Conservation (phyloP, 306 rosid genomes). For the Vigna unguiculata region DNA sequence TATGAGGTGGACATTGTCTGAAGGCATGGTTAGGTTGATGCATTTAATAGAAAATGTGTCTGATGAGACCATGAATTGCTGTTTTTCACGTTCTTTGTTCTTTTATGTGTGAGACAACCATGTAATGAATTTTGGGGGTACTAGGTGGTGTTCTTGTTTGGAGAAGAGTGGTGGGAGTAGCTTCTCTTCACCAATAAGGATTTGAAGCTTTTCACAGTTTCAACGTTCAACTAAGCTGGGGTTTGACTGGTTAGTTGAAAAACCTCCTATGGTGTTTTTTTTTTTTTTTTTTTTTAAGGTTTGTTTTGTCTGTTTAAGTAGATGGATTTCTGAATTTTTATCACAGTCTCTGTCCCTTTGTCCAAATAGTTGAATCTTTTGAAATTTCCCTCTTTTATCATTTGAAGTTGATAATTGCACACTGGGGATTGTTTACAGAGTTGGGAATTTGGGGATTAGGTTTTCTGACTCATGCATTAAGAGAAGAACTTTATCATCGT, state of each 20-base stretch:
- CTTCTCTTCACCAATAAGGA: constrained; percentile 13
- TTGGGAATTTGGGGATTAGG: constrained; percentile 13
- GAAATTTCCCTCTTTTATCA: not conserved
- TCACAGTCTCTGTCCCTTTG: not conserved
- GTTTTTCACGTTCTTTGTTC: constrained; percentile 22
- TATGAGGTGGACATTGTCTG: not conserved
- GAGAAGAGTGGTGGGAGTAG: too few relatives aligned
- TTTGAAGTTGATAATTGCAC: not conserved
- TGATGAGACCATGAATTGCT: not conserved
- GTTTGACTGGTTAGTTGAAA: constrained; percentile 32
- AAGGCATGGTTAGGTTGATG: not conserved
- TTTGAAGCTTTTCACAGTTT: constrained; percentile 33
- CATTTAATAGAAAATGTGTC: not conserved
- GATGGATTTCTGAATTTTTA: constrained; percentile 28
- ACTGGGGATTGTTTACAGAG: not conserved
- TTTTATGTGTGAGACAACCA: not conserved
- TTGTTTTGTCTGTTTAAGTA: not conserved
- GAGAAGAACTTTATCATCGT: not conserved
- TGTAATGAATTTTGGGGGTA: not conserved
- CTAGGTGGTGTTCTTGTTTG: constrained; percentile 6
- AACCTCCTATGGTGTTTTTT: constrained; percentile 5
- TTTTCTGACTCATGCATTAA: constrained; percentile 6
- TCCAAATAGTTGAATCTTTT: constrained; percentile 1
- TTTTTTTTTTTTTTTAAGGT: not conserved
- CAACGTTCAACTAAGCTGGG: constrained; percentile 33